phyloP scores from a whole-genome alignment of 1,139 yeast species.

The Kluyveromyces sp. region DNA sequence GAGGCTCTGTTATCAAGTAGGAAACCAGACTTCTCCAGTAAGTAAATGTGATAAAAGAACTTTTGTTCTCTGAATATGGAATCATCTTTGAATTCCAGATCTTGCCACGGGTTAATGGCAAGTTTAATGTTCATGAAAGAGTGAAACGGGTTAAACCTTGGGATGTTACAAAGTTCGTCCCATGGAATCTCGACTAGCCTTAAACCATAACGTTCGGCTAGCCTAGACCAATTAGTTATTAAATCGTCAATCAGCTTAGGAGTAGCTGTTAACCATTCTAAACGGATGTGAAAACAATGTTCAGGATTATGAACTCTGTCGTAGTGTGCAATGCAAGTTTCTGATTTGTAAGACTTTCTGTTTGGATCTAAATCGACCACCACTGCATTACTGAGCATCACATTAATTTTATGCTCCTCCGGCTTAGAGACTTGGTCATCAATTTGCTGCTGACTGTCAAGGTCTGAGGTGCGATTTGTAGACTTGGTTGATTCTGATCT shows the following conservation, averaged over 20 bases:
- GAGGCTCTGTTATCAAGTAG: conserved; percentile 78
- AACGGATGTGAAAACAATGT: conserved; percentile 82
- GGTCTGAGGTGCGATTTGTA: not conserved
- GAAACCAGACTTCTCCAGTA: conserved; percentile 65
- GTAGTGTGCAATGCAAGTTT: conserved; percentile 74
- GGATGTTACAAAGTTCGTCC: conserved; percentile 74
- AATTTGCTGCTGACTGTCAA: not conserved
- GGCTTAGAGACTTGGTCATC: not conserved
- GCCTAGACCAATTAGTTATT: conserved; percentile 71
- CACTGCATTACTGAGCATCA: conserved; percentile 42
- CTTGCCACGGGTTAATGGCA: conserved; percentile 61
- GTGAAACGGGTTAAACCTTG: conserved; percentile 76
- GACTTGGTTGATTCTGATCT: conserved; percentile 4
- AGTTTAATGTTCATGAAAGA: conserved; percentile 67
- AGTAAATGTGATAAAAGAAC: conserved; percentile 54
- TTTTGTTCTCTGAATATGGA: conserved; percentile 40
- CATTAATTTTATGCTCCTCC: conserved; percentile 17
- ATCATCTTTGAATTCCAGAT: conserved; percentile 44
- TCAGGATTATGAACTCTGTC: conserved; percentile 93
- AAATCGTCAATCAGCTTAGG: conserved; percentile 85
- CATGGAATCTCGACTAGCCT: conserved; percentile 89
- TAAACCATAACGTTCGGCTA: conserved; percentile 81
- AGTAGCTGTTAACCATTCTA: conserved; percentile 92
- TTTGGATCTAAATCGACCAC: conserved; percentile 72
- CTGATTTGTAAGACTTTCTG: conserved; percentile 67